Percentiles rank a stretch among this genome's conserved stretches.
Evolutionary conservation across 2,329 filamentous ascomycete species (phyloP).

Genomic region (Cladophialophora carrionii): DNA sequence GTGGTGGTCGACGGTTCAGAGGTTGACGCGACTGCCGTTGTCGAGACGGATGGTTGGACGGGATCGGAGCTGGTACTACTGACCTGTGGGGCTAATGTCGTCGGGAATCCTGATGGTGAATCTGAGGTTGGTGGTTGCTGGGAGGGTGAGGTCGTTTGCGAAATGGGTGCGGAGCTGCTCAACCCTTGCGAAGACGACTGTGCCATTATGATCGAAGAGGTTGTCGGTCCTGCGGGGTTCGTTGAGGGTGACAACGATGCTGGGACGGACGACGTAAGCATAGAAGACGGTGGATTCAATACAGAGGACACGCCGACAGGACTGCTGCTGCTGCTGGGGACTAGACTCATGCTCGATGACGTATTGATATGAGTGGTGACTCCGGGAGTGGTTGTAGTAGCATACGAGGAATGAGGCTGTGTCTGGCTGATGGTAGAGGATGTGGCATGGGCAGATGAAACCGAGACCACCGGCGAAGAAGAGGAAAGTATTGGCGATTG

Average conservation of each 20-base stretch:
- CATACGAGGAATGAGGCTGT: neutral
- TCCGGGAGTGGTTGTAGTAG: neutral
- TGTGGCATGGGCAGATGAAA: neutral
- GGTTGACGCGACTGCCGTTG: slow-evolving; percentile 1
- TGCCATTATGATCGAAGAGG: neutral
- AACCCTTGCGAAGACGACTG: neutral
- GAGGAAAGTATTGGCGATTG: neutral
- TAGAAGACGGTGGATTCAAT: neutral
- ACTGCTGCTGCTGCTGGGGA: neutral
- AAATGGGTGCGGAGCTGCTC: neutral
- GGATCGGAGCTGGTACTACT: neutral
- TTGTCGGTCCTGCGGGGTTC: neutral
- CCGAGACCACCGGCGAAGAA: neutral
- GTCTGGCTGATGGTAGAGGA: neutral
- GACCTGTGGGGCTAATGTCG: neutral
- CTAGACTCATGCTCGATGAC: neutral
- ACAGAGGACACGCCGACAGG: neutral
- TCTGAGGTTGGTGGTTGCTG: neutral
- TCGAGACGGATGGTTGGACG: neutral
- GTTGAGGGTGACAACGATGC: neutral
- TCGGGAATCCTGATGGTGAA: neutral
- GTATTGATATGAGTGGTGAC: neutral
- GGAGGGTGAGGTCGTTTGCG: neutral
- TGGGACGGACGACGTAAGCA: neutral
- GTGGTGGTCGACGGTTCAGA: neutral